Base-by-base conservation (phyloP, 2,329 filamentous ascomycete species). In the Elsinoe arachidis region DNA sequence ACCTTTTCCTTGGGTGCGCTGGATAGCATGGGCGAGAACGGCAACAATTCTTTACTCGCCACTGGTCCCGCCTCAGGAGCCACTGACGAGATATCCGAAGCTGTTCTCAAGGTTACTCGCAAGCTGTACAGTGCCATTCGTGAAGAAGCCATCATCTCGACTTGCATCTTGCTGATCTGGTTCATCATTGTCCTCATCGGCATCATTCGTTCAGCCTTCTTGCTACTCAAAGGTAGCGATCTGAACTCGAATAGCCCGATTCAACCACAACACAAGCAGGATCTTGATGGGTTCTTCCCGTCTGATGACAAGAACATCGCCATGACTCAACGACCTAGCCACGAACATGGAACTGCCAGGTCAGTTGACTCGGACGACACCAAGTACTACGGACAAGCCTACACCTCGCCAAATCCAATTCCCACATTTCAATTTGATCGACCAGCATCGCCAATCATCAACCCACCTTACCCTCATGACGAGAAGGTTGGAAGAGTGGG, bases 1-100 rank as follows among this genome's bases (percentile, higher is more conserved):
- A 88, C 87, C 1, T 95, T 97, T 73, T 92, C 88, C 59, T 75
- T 85, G 55, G 90, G 91, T 41, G 88, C 91, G 57, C 75, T 82
- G 33, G 77, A 75, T 23, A 78, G 78, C 64, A 70, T 81, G 47
- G 70, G 61, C 30, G 64, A 74, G 58, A 69, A 72, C 55, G 72
- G 73, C 56, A 81, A 87, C 55, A 80, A 80, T 38, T 81, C 80
- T 10, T 93, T 97, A 70, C 82, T 97, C 49, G 80, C 89, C n/a
- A 82, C 86, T 59, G 66, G 66, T 33, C 85, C 90, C 0, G 84
- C 84, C 30, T 81, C 80, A 61, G 80, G 84, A 58, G 85, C 90
- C 6, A 84, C 84, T 38, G 88, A 96, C 72, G 87, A 91, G 67
- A 87, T 97, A 64, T 88, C 85, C 14, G 83, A 80, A 60, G 88